Conservation (phyloP, 148 eudicot species). For the Salicornia ramosissima region DNA sequence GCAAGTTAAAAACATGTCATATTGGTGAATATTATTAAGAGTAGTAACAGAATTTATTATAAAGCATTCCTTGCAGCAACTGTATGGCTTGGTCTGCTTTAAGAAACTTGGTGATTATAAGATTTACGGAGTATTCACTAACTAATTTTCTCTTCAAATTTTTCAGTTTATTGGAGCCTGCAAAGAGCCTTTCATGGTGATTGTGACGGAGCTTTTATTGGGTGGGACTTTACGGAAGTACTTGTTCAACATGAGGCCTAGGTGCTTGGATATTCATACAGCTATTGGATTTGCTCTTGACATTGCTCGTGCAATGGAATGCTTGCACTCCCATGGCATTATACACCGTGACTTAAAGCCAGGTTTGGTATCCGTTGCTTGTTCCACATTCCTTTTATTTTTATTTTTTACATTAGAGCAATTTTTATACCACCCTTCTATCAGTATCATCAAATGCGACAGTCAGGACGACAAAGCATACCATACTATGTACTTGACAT, state of each 20-base stretch:
- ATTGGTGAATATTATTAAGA: too few relatives aligned
- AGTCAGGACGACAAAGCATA: too few relatives aligned
- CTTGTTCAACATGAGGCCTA: conserved; percentile 52
- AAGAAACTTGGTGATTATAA: not conserved
- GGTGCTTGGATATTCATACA: conserved; percentile 37
- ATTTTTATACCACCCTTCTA: too few relatives aligned
- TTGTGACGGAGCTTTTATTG: conserved; percentile 56
- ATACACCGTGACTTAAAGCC: conserved; percentile 75
- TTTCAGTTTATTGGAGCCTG: conserved; percentile 63
- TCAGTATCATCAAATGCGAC: too few relatives aligned
- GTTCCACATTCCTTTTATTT: not conserved
- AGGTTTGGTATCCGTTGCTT: conserved; percentile 27
- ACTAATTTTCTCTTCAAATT: not conserved
- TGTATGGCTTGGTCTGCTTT: not conserved
- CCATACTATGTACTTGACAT: too few relatives aligned
- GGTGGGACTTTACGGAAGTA: conserved; percentile 64
- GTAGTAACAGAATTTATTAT: too few relatives aligned
- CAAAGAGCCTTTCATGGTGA: conserved; percentile 61
- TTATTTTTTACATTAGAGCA: not conserved
- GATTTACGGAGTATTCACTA: not conserved
- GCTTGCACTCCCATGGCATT: conserved; percentile 68
- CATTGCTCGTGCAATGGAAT: conserved; percentile 76
- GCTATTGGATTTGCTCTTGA: conserved; percentile 70
- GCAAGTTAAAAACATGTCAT: too few relatives aligned
- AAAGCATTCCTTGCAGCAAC: too few relatives aligned